Conservation (phyloP, 176 grass and related monocot genomes). For the Oryza glaberrima region DNA sequence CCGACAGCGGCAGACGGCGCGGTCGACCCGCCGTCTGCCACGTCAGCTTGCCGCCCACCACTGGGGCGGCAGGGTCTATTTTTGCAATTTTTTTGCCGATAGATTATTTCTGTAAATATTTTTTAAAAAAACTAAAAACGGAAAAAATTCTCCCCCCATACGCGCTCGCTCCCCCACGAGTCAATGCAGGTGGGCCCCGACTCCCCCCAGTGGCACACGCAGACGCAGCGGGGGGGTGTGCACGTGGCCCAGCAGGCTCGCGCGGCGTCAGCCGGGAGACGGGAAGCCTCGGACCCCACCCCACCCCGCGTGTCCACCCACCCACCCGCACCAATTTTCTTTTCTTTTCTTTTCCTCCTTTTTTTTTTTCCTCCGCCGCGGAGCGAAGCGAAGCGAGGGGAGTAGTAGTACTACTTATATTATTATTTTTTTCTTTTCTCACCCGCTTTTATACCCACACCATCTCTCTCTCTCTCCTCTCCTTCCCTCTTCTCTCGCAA, state of each 20-base stretch:
- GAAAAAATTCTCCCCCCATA: too few species aligned
- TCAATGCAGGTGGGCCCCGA: slow-evolving; percentile 34
- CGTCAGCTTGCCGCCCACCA: too few species aligned
- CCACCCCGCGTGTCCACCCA: slow-evolving; percentile 23
- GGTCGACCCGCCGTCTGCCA: too few species aligned
- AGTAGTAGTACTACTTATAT: too few species aligned
- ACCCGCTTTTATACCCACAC: slow-evolving; percentile 48
- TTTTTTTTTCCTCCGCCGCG: too few species aligned
- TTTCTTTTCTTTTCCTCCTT: background rate
- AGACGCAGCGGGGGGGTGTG: background rate
- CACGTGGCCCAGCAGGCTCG: slow-evolving; percentile 35
- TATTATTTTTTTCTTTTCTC: background rate
- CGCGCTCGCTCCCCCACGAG: background rate
- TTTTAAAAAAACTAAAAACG: too few species aligned
- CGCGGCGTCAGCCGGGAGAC: background rate
- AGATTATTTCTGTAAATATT: too few species aligned
- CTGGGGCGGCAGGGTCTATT: too few species aligned
- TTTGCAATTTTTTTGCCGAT: too few species aligned
- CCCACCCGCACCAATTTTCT: background rate
- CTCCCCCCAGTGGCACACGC: background rate
- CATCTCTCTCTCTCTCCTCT: background rate
- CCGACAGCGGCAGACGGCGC: too few species aligned
- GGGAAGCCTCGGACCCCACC: slow-evolving; percentile 32
- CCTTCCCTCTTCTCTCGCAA: background rate
- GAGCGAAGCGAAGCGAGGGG: background rate